These are phyloP conservation scores for Metarhizium robertsii DNA, from an alignment of 2,329 filamentous ascomycete genomes.

Conservation along the genomic window DNA sequence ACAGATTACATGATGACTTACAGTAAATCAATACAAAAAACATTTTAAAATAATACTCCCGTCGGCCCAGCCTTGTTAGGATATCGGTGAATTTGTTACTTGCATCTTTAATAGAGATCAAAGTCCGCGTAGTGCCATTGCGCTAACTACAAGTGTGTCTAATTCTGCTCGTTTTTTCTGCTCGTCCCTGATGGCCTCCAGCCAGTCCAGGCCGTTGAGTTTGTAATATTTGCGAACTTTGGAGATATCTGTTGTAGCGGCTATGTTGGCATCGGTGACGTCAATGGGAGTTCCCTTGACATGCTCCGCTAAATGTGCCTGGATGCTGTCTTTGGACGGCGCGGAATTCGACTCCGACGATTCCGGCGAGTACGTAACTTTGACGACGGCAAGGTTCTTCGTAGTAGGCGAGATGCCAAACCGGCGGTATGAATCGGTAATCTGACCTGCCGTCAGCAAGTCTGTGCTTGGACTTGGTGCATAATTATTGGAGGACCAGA, in stretches of 20 bases:
- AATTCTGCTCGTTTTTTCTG: constrained; percentile 41
- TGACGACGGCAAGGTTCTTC: constrained; percentile 67
- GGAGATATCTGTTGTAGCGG: constrained; percentile 49
- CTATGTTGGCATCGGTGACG: constrained; percentile 56
- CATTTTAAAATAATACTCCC: not conserved
- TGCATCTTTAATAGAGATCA: constrained; percentile 8
- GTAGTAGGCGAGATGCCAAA: constrained; percentile 72
- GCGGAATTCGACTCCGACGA: constrained; percentile 29
- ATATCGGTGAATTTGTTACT: not conserved
- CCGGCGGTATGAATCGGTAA: constrained; percentile 80
- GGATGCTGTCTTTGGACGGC: constrained; percentile 36
- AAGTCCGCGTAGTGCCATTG: constrained; percentile 55
- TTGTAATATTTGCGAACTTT: constrained; percentile 84
- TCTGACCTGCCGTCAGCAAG: constrained; percentile 40
- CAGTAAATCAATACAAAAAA: not conserved
- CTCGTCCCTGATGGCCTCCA: constrained; percentile 36
- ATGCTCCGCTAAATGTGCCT: constrained; percentile 48
- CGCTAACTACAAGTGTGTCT: constrained; percentile 61
- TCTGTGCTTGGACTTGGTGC: not conserved
- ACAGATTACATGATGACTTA: not conserved
- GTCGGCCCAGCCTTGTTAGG: not conserved
- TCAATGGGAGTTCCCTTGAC: constrained; percentile 52
- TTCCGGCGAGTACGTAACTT: constrained; percentile 50
- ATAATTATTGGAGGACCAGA: not conserved
- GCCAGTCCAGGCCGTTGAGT: constrained; percentile 50